These are phyloP conservation scores for Claviceps pazoutovae DNA, from an alignment of 2,329 filamentous ascomycete genomes.

Conservation along the genomic window DNA sequence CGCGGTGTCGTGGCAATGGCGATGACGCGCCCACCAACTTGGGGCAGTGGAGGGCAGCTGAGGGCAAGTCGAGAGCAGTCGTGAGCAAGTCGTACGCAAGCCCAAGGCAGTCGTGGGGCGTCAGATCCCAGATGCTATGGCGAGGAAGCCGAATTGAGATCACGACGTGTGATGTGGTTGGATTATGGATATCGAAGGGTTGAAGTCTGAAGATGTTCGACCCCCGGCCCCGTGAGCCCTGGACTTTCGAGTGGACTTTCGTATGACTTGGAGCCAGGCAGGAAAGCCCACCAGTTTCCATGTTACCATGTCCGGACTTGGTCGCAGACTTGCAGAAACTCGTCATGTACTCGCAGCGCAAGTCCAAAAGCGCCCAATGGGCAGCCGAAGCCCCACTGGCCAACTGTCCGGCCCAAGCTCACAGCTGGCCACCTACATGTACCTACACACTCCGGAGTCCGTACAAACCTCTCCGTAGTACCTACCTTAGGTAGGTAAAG, in stretches of 20 bases:
- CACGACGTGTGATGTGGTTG: not conserved
- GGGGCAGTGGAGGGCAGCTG: not conserved
- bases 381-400: not conserved
- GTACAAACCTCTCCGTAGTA: no score
- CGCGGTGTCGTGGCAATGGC: not conserved
- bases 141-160: not conserved
- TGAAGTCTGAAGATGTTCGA: conserved; percentile 2
- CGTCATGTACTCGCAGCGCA: not conserved
- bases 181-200: not conserved
- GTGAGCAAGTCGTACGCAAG: no score
- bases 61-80: no score
- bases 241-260: no score
- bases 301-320: not conserved
- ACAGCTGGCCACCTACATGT: not conserved
- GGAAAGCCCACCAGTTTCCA: not conserved
- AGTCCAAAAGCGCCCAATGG: not conserved
- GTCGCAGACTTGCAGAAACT: not conserved
- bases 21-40: not conserved
- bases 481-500: no score
- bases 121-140: not conserved
- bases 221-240: not conserved
- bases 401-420: not conserved
- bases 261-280: no score
- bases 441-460: no score
- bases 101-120: not conserved